Conservation (phyloP, 1,284 basidiomycete genomes). For the Cutaneotrichosporon sp. region DNA sequence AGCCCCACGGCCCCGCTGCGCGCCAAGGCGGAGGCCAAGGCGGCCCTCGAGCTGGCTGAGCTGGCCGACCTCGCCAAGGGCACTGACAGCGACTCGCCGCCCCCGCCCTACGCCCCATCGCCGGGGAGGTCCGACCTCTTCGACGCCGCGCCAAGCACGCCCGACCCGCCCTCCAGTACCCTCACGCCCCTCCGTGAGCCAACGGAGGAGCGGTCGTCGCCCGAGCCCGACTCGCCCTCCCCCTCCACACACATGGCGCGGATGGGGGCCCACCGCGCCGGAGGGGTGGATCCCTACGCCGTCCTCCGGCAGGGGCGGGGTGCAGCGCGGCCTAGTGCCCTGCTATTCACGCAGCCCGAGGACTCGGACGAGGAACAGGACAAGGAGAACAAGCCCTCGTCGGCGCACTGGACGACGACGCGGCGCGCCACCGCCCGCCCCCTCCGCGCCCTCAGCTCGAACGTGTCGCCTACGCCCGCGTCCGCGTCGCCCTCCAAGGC, state of each 20-base stretch:
- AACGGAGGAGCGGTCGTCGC: not conserved
- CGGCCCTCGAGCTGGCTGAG: conserved; percentile 1
- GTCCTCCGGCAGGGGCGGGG: conserved; percentile 21
- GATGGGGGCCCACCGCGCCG: conserved; percentile 22
- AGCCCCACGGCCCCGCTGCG: conserved; percentile 10
- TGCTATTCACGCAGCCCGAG: conserved; percentile 2
- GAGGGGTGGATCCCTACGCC: conserved; percentile 30
- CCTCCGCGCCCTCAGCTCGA: not conserved
- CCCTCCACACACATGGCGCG: conserved; percentile 23
- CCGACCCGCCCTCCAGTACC: not conserved
- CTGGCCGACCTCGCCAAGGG: not conserved
- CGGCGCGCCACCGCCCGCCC: conserved; percentile 24
- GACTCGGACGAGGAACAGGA: conserved; percentile 14
- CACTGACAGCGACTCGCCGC: conserved; percentile 8
- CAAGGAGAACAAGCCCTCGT: conserved; percentile 2
- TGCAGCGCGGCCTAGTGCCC: not conserved
- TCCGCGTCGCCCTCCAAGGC: not conserved
- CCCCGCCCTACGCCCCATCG: conserved; percentile 12
- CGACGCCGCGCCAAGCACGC: conserved; percentile 7
- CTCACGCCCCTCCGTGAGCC: conserved; percentile 10
- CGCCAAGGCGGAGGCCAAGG: conserved; percentile 9
- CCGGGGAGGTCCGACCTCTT: conserved; percentile 8
- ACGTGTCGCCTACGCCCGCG: not conserved
- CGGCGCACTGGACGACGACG: conserved; percentile 15
- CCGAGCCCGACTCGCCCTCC: conserved; percentile 6